A percentile compares a stretch with the other conserved stretches of the same genome.
These are phyloP conservation scores for Cruciata laevipes DNA, from an alignment of 257 asterid genomes.

Conservation along the genomic window DNA sequence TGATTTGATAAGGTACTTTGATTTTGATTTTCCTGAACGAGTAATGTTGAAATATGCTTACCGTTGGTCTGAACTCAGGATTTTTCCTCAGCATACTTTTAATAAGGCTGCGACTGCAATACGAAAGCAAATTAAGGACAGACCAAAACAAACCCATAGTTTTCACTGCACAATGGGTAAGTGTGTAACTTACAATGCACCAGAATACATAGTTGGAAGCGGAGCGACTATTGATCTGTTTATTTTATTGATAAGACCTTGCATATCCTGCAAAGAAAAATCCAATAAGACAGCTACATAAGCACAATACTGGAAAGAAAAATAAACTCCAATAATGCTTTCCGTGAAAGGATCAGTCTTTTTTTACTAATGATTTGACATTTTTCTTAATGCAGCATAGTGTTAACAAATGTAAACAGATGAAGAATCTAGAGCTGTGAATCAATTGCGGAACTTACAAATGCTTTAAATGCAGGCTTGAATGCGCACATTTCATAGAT, in stretches of 20 bases:
- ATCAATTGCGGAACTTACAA: slow-evolving; percentile 47
- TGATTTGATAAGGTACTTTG: background rate
- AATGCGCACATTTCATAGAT: slow-evolving; percentile 84
- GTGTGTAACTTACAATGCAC: slow-evolving; percentile 69
- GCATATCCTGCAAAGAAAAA: slow-evolving; percentile 67
- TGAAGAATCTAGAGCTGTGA: background rate
- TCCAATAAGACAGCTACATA: slow-evolving; percentile 1
- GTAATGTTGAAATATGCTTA: slow-evolving; percentile 23
- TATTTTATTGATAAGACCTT: slow-evolving; percentile 90
- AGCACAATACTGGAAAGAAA: slow-evolving; percentile 1
- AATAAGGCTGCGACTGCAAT: slow-evolving; percentile 76
- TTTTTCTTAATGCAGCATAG: background rate
- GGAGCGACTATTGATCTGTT: slow-evolving; percentile 87
- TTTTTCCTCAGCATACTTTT: slow-evolving; percentile 92
- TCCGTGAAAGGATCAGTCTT: background rate
- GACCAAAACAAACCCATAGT: slow-evolving; percentile 5
- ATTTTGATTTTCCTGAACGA: background rate
- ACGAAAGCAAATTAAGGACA: slow-evolving; percentile 10
- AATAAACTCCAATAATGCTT: background rate
- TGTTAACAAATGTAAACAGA: background rate
- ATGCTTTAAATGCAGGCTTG: slow-evolving; percentile 90
- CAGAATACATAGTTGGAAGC: slow-evolving; percentile 78
- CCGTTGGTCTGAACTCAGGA: slow-evolving; percentile 92
- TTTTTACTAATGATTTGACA: too few relatives aligned
- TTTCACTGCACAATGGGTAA: background rate